Evolutionary conservation across 2,329 filamentous ascomycete species (phyloP), one percentile per base, ranked within the genome.

Genomic region (Fusarium humuli): DNA sequence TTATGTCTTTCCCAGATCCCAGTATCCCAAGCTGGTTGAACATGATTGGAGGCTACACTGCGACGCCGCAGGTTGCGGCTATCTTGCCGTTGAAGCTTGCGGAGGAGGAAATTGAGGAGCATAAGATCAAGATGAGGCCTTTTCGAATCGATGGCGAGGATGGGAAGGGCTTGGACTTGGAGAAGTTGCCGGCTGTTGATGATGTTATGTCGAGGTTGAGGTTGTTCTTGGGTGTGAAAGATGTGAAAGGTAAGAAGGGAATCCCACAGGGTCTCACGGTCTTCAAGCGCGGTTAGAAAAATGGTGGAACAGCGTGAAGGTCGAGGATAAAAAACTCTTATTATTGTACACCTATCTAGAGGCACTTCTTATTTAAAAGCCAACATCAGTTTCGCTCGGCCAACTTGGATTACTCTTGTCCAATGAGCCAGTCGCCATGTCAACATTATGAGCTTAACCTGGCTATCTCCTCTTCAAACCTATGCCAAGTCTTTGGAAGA

Each of bases 1-100:
- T 66, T n/a, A 40, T 66, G 55, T 49, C 61, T 0, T 61, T 66
- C 0, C 42, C 42, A 1, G 63, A 66, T 4, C 63, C 63, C 0
- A 41, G 37, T 0, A 48, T 61, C 2, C 61, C 55, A 4, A 2
- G 16, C 11, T 66, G 63, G 63, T 8, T 66, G 11, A 23, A 29
- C 1, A 27, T 49, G 5, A 13, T 55, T 2, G 48, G 42, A 1
- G 37, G 42, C 6, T 34, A 41, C 4, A 61, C 50, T 6, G 27
- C n/a, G 7, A 37, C 37, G 4, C 63, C 63, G 0, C 61, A 55
- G 13, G 63, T 66, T 10, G 22, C 61, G 5, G 66, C 55, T 11
- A 61, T 66, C 1, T 16, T 66, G 2, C 63, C 63, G 3, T 7
- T 66, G 1, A 8, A 23, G 0, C 32, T 30, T 1, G 9, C 55